Evolutionary conservation across 805 yeast genomes (phyloP), one percentile per base, ranked within the genome.

Genomic region (Schwanniomyces pseudopolymorphus): DNA sequence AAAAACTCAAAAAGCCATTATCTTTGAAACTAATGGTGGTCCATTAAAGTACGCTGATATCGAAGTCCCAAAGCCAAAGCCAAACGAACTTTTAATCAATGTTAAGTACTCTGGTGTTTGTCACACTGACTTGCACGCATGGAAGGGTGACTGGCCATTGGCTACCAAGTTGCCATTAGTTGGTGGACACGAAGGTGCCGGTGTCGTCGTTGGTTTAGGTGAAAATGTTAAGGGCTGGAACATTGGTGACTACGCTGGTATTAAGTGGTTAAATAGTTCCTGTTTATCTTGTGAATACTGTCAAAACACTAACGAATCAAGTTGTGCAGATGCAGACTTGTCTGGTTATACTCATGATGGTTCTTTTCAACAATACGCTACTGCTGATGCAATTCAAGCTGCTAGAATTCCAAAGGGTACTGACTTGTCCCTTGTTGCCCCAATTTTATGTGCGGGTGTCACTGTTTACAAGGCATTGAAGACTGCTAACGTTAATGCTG

Each of bases 61-160:
- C 52, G 86, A 91, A 44, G 92, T 88, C 47, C 95, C 96, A 59
- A 69, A 65, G 41, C 96, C 96, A 59, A 84, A 79, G 63, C 72
- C 88, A 49, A 84, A 83, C 63, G 91, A 89, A 71, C 76, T 89
- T 56, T 78, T 89, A 65, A 76, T 89, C 71, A 83, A 89, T 67
- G 83, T 89, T 69, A 83, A 82, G 72, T 89, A 84, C 78, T 82
- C 96, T 22, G 96, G 96, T 70, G 96, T 89, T 47, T 89, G 96
- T 72, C 96, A 90, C 77, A 88, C 96, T 31, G 96, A 89, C 64
- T 79, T 89, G 66, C 96, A 89, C 75, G 96, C 95, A 46, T 87
- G 94, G 91, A 81, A 86, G 66, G 96, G 96, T 61, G 96, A 89
- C 73, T 89, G 96, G 95, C 94, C 95, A 43, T 74, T 85, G 66